A percentile compares a stretch with the other conserved stretches of the same genome.
These are phyloP conservation scores for Hirsutella rhossiliensis DNA, from an alignment of 2,329 filamentous ascomycete species.

Conservation along the genomic window DNA sequence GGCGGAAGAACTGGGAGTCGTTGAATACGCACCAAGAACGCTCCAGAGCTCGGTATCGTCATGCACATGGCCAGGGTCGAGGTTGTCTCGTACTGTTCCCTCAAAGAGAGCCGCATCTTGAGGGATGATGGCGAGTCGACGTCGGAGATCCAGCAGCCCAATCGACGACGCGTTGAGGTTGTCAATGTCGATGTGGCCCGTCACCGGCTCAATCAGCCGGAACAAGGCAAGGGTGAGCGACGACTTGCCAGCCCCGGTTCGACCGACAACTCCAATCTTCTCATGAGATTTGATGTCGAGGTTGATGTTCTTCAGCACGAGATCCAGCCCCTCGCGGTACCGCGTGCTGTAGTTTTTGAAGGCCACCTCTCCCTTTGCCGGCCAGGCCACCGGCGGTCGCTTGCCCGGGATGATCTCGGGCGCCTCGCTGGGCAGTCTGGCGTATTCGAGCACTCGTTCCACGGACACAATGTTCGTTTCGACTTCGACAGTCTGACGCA, in stretches of 20 bases:
- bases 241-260: slow-evolving; percentile 92
- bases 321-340: slow-evolving; percentile 79
- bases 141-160: slow-evolving; percentile 76
- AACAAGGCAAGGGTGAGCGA: slow-evolving; percentile 88
- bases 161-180: slow-evolving; percentile 80
- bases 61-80: slow-evolving; percentile 88
- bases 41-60: slow-evolving; percentile 98
- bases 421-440: slow-evolving; percentile 80
- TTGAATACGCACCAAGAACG: slow-evolving; percentile 59
- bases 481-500: slow-evolving; percentile 96
- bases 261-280: slow-evolving; percentile 95
- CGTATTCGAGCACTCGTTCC: slow-evolving; percentile 94
- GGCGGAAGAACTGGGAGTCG: background rate
- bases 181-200: slow-evolving; percentile 82
- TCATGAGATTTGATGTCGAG: slow-evolving; percentile 90
- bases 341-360: slow-evolving; percentile 92
- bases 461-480: slow-evolving; percentile 99
- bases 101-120: slow-evolving; percentile 96
- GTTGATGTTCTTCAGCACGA: slow-evolving; percentile 87
- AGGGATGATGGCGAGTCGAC: slow-evolving; percentile 89
- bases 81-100: slow-evolving; percentile 84
- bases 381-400: slow-evolving; percentile 83
- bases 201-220: slow-evolving; percentile 81
- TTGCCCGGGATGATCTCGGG: slow-evolving; percentile 85
- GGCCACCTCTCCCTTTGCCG: slow-evolving; percentile 72